Percentiles rank a stretch among this genome's conserved stretches.
Evolutionary conservation across 495 filamentous ascomycete species (phyloP).

Genomic region (Penicillium ochrochloron): DNA sequence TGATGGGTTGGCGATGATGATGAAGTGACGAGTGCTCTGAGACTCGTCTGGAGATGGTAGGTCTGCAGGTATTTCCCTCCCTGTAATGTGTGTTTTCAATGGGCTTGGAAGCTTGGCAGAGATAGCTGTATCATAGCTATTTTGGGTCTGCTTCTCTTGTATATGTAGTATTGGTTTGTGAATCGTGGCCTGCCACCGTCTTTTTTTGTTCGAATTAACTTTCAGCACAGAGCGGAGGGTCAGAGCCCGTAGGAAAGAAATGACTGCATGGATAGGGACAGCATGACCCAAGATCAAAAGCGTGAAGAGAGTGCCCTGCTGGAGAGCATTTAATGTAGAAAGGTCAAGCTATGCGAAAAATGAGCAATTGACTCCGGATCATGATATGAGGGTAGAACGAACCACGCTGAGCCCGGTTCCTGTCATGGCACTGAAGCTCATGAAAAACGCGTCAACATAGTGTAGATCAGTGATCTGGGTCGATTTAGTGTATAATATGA

Average conservation of each 20-base stretch:
- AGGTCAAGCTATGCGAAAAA: constrained; percentile 50
- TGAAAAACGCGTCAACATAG: constrained; percentile 77
- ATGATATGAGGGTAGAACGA: constrained; percentile 29
- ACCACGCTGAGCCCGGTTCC: constrained; percentile 73
- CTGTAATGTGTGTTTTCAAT: constrained; percentile 28
- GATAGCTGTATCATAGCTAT: neutral
- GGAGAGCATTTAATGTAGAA: constrained; percentile 71
- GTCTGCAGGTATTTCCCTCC: constrained; percentile 1
- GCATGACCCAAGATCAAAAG: constrained; percentile 74
- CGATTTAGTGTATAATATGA: constrained; percentile 75
- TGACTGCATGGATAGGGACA: constrained; percentile 40
- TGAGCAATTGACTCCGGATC: constrained; percentile 14
- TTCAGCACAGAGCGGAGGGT: constrained; percentile 68
- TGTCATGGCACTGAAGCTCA: constrained; percentile 79
- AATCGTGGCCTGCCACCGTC: constrained; percentile 1
- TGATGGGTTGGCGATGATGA: neutral
- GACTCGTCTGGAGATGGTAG: neutral
- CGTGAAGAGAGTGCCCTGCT: constrained; percentile 73
- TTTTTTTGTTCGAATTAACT: constrained; percentile 51
- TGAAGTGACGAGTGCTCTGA: constrained; percentile 1
- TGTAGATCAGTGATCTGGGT: constrained; percentile 61
- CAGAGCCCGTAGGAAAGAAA: constrained; percentile 59
- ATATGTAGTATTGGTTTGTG: neutral
- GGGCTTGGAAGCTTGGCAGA: constrained; percentile 22
- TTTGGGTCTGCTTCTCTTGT: neutral